Base-by-base conservation (phyloP, 805 yeast species). In the Hanseniaspora jakobsenii region DNA sequence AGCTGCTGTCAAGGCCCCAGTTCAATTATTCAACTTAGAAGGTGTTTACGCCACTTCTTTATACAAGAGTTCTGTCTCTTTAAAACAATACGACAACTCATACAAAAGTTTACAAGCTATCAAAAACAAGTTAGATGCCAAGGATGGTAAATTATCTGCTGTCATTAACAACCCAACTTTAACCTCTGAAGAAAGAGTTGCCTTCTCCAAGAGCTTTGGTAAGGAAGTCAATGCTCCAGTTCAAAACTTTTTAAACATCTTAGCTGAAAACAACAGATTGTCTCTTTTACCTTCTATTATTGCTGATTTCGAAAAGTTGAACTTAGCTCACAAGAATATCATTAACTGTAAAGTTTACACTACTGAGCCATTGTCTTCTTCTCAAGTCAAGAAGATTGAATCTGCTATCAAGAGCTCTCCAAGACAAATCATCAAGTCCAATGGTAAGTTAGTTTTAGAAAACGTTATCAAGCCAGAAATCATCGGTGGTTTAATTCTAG, bases 21-120 rank as follows among this genome's bases (percentile, higher is more conserved):
- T 89, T 52, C 95, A 86, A 73, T 73, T 89, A 63, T 89, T 75
- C 59, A 97, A 97, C 52, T 69, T 89, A 55, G 96, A 87, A 55
- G 98, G 97, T 61, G 86, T 97, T 52, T 89, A 89, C 66, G 98
- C 97, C 55, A 74, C 85, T 48, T 95, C 98, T 39, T 74, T 91
- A 57, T 89, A 78, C 76, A 71, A 87, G 45, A 96, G 97, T 18
- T 80, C 97, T 47, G 80, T 80, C 53, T 80, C 83, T 71, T 77
- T 76, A 55, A 74, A 93, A 28, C 70, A 84, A 8, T 68, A 86
- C 55, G 89, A 78, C 53, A 66, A 77, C 51, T 78, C 87, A 47
- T 71, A 72, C 55, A 69, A 70, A 58, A 75, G 87, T 32, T 75
- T 91, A 57, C 63, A 63, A 53, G 65, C 73, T 52, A 64, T 91